Evolutionary conservation across 2,329 filamentous ascomycete genomes (phyloP).

Genomic region (Hawksworthiomyces lignivorus): DNA sequence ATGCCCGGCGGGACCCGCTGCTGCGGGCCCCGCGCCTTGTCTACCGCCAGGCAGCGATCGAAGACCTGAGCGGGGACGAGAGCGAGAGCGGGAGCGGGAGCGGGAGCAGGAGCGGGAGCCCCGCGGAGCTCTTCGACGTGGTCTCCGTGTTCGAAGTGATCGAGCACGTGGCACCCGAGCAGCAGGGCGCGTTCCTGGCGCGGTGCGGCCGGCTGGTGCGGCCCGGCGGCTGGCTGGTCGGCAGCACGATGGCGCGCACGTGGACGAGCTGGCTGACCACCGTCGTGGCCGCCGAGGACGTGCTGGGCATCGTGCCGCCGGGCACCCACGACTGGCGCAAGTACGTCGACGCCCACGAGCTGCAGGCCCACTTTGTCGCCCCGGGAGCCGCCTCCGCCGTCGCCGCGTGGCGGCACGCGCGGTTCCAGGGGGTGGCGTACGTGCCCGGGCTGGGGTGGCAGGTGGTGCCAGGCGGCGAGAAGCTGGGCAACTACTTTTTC

Average conservation of each 20-base stretch:
- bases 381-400: slow-evolving; percentile 14
- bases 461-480: slow-evolving; percentile 71
- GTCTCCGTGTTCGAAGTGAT: slow-evolving; percentile 90
- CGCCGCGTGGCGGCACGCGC: slow-evolving; percentile 46
- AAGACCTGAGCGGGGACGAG: slow-evolving; percentile 44
- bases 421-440: slow-evolving; percentile 77
- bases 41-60: slow-evolving; percentile 72
- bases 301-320: slow-evolving; percentile 77
- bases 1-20: slow-evolving; percentile 63
- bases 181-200: slow-evolving; percentile 67
- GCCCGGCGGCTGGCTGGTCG: slow-evolving; percentile 86
- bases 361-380: slow-evolving; percentile 47
- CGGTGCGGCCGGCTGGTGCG: slow-evolving; percentile 67
- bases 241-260: slow-evolving; percentile 87
- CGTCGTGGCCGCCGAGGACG: slow-evolving; percentile 82
- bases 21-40: slow-evolving; percentile 54
- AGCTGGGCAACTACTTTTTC: slow-evolving; percentile 94
- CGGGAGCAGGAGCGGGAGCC: neutral
- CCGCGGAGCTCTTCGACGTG: slow-evolving; percentile 54
- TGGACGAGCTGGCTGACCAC: slow-evolving; percentile 88
- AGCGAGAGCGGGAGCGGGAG: slow-evolving; percentile 14
- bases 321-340: slow-evolving; percentile 96
- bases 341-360: slow-evolving; percentile 82
- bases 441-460: slow-evolving; percentile 87
- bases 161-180: slow-evolving; percentile 72